Conservation (phyloP, 371 early-diverging fungal genomes). For the Dichotomocladium elegans region DNA sequence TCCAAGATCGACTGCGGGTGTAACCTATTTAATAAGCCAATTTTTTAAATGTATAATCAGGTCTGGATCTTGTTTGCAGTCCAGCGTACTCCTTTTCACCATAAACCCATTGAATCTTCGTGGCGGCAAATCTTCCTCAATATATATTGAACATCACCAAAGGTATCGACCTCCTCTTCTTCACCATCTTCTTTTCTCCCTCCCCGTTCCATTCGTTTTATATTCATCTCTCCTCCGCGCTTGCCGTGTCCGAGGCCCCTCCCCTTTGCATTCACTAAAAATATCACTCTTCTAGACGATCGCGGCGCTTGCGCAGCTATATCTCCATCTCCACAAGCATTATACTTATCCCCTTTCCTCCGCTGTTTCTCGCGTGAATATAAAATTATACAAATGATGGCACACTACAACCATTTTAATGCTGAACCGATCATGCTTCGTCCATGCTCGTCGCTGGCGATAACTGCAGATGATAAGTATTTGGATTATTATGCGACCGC, state of each 20-base stretch:
- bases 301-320: neutral
- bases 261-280: neutral
- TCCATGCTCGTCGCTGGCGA: constrained; percentile 22
- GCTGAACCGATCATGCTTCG: constrained; percentile 27
- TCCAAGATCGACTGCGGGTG: constrained; percentile 3
- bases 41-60: constrained; percentile 3
- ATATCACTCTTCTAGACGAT: neutral
- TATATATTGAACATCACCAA: neutral
- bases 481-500: constrained; percentile 3
- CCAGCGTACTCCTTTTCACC: neutral
- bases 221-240: constrained; percentile 3
- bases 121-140: neutral
- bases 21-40: constrained; percentile 8
- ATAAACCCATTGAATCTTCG: neutral
- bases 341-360: neutral
- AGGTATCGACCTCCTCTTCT: neutral
- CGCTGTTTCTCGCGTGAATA: neutral
- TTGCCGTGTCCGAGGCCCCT: neutral
- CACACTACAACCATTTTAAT: constrained; percentile 27
- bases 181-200: constrained; percentile 1
- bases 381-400: constrained; percentile 18
- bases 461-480: constrained; percentile 14
- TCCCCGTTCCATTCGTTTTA: constrained; percentile 10
- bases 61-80: neutral
- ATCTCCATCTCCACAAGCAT: neutral